Percentiles rank a stretch among this genome's conserved stretches.
Conservation (phyloP, 1,139 yeast species). For the Candida tunisiensis region DNA sequence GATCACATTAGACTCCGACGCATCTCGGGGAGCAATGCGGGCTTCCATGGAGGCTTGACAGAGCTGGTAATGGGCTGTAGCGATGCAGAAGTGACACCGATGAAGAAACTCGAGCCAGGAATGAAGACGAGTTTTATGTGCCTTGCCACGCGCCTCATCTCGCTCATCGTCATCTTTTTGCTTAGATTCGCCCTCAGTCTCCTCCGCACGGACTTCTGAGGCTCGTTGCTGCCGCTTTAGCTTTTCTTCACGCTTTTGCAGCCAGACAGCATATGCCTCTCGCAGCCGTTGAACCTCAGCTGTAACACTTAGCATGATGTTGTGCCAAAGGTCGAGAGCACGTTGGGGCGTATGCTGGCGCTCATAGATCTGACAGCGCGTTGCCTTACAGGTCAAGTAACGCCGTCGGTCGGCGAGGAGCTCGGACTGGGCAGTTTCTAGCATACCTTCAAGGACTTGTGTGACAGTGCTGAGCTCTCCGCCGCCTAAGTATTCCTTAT, state of each 20-base stretch:
- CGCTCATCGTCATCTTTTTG: conserved; percentile 7
- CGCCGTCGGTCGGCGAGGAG: conserved; percentile 33
- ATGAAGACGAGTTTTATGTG: conserved; percentile 11
- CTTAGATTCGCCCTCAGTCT: conserved; percentile 5
- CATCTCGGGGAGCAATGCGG: too few species aligned
- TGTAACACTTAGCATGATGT: conserved; percentile 12
- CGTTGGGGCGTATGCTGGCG: conserved; percentile 32
- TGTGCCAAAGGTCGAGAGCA: conserved; percentile 30
- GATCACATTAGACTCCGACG: too few species aligned
- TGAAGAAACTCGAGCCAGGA: conserved; percentile 48
- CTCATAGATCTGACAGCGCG: conserved; percentile 49
- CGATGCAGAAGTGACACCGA: conserved; percentile 62
- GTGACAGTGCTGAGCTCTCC: conserved; percentile 32
- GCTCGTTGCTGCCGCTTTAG: neutral
- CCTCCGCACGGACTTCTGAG: conserved; percentile 1
- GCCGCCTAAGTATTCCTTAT: conserved; percentile 15
- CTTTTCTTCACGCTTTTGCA: neutral
- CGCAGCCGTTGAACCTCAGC: conserved; percentile 1
- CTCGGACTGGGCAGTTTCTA: conserved; percentile 32
- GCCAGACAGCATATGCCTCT: neutral
- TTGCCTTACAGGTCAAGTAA: conserved; percentile 25
- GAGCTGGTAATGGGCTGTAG: conserved; percentile 60
- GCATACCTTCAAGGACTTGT: conserved; percentile 50
- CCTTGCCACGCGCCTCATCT: conserved; percentile 6
- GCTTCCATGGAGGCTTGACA: too few species aligned